A percentile compares a stretch with the other conserved stretches of the same genome.
Evolutionary conservation across 305 asterid genomes (phyloP).

Genomic region (Stenogyne calaminthoides): DNA sequence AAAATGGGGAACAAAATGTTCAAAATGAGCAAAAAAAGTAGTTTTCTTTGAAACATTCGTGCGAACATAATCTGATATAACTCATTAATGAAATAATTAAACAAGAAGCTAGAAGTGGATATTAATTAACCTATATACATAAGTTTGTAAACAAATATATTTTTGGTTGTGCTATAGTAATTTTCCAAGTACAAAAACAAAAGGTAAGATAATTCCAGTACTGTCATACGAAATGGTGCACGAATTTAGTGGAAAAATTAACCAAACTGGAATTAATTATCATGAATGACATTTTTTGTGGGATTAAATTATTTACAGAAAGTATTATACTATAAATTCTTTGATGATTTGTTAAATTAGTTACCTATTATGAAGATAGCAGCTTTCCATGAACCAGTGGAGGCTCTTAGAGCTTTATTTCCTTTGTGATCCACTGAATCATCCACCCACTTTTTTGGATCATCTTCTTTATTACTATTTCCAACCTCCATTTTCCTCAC

Average conservation of each 20-base stretch:
- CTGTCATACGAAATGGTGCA: not conserved
- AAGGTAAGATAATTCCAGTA: too few species aligned
- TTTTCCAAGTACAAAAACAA: too few species aligned
- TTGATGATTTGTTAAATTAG: not conserved
- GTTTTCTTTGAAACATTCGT: too few species aligned
- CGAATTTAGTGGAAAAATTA: not conserved
- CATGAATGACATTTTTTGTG: not conserved
- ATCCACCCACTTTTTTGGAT: not conserved
- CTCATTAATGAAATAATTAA: too few species aligned
- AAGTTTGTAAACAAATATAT: too few species aligned
- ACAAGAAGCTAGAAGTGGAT: too few species aligned
- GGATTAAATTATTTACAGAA: not conserved
- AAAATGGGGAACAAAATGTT: too few species aligned
- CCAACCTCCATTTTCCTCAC: not conserved
- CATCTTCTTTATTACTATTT: not conserved
- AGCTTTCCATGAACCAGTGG: slow-evolving; percentile 16
- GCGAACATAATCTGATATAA: too few species aligned
- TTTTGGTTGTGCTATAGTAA: too few species aligned
- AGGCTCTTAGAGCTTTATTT: not conserved
- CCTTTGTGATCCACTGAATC: slow-evolving; percentile 7
- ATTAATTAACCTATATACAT: too few species aligned
- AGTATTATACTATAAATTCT: not conserved
- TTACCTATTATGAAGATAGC: slow-evolving; percentile 11
- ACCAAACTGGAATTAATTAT: not conserved
- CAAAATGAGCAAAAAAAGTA: too few species aligned